Evolutionary conservation across 345 rosid species (phyloP).

Genomic region (Draba incana): DNA sequence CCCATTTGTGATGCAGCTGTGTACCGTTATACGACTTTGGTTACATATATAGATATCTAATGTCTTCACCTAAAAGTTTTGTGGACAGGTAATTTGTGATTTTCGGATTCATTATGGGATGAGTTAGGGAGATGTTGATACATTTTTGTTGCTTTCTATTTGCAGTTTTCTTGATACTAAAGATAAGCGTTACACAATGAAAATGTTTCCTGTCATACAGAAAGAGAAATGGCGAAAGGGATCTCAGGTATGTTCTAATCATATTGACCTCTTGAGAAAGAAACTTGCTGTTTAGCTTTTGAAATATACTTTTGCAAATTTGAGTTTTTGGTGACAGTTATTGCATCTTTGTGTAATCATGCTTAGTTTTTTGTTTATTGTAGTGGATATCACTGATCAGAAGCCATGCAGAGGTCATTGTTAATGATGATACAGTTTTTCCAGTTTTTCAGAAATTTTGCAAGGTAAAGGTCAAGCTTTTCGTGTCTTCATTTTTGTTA

Average conservation of each 20-base stretch:
- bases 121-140: conserved; percentile 1
- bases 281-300: conserved; percentile 2
- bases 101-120: background rate
- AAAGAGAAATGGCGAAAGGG: conserved; percentile 85
- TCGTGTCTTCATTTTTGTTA: conserved; percentile 12
- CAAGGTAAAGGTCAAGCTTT: conserved; percentile 57
- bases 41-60: conserved; percentile 73
- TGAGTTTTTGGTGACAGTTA: background rate
- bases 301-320: conserved; percentile 8
- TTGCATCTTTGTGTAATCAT: conserved; percentile 1
- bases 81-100: conserved; percentile 78
- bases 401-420: conserved; percentile 74
- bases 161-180: conserved; percentile 71
- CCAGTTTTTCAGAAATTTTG: conserved; percentile 72
- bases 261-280: background rate
- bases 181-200: conserved; percentile 69
- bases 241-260: conserved; percentile 66
- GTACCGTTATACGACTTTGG: conserved; percentile 85
- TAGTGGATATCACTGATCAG: conserved; percentile 87
- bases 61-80: conserved; percentile 84
- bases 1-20: conserved; percentile 63
- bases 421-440: conserved; percentile 67
- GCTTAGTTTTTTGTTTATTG: conserved; percentile 18
- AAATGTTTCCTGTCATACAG: conserved; percentile 72
- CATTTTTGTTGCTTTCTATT: conserved; percentile 16